Evolutionary conservation across 306 rosid genomes (phyloP).

Genomic region (Castanea mollissima): DNA sequence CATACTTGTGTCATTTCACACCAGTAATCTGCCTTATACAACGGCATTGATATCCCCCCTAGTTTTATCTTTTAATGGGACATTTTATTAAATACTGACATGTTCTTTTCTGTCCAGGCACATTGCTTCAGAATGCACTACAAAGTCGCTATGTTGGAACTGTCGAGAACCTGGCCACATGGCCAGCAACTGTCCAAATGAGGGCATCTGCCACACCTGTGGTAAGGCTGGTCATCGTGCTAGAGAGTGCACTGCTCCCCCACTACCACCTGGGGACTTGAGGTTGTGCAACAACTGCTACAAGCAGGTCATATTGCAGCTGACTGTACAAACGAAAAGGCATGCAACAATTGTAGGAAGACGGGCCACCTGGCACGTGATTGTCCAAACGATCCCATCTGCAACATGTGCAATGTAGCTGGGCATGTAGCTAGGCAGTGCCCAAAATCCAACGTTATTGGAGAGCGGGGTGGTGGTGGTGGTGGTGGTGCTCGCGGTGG

Average conservation of each 20-base stretch:
- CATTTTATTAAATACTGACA: neutral
- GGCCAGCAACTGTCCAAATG: constrained; percentile 91
- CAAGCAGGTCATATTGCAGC: constrained; percentile 94
- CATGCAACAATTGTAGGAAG: constrained; percentile 98
- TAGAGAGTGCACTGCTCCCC: constrained; percentile 84
- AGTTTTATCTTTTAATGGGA: neutral
- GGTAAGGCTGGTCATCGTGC: constrained; percentile 97
- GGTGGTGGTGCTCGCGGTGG: constrained; percentile 38
- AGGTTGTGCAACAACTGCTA: constrained; percentile 98
- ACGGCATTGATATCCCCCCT: neutral
- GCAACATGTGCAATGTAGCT: constrained; percentile 91
- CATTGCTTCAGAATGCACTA: constrained; percentile 93
- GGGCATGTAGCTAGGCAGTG: constrained; percentile 95
- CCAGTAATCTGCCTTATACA: neutral
- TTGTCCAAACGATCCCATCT: constrained; percentile 89
- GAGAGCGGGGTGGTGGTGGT: constrained; percentile 51
- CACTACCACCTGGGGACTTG: constrained; percentile 85
- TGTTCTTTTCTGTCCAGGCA: constrained; percentile 54
- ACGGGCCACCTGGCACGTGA: constrained; percentile 99
- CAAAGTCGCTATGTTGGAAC: constrained; percentile 95
- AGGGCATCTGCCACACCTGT: constrained; percentile 97
- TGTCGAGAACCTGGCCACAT: constrained; percentile 97
- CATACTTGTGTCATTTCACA: neutral
- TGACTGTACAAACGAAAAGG: constrained; percentile 95
- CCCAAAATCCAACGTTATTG: constrained; percentile 62